A percentile compares a stretch with the other conserved stretches of the same genome.
Conservation (phyloP, 768 basidiomycete genomes). For the Amanita pseudoporphyria region DNA sequence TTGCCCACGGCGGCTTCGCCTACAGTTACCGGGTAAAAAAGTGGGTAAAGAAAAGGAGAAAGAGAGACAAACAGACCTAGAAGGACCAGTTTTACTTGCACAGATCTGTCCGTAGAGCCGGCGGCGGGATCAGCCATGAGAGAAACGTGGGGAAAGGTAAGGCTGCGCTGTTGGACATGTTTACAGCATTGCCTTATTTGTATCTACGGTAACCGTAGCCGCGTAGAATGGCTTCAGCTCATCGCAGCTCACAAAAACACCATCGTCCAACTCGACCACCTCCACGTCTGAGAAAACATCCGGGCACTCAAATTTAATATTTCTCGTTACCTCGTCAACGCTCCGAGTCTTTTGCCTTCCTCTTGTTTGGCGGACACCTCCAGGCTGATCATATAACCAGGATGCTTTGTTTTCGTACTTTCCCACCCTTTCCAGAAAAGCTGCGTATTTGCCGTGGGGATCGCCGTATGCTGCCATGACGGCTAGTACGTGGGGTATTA, state of each 20-base stretch:
- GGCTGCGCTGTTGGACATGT: constrained; percentile 15
- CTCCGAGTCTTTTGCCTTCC: constrained; percentile 40
- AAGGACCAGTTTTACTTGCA: constrained; percentile 96
- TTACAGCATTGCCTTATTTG: constrained; percentile 16
- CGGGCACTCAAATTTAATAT: constrained; percentile 25
- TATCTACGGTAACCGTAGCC: not conserved
- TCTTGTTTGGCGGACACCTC: constrained; percentile 33
- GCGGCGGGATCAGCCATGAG: constrained; percentile 69
- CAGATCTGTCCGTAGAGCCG: constrained; percentile 75
- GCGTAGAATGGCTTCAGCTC: constrained; percentile 29
- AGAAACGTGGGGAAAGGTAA: constrained; percentile 9
- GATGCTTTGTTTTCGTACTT: constrained; percentile 37
- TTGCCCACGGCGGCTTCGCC: constrained; percentile 99
- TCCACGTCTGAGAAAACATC: constrained; percentile 21
- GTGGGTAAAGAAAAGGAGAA: constrained; percentile 7
- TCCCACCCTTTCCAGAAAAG: constrained; percentile 30
- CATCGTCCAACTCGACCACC: constrained; percentile 31
- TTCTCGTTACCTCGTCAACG: not conserved
- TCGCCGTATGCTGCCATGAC: constrained; percentile 53
- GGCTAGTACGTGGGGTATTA: constrained; percentile 49
- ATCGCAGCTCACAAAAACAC: constrained; percentile 33
- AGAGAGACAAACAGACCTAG: constrained; percentile 46
- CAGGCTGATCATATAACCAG: constrained; percentile 49
- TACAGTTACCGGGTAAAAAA: constrained; percentile 31
- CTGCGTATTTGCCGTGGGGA: constrained; percentile 40